Conservation (phyloP, 257 asterid genomes). For the Fraxinus americana region DNA sequence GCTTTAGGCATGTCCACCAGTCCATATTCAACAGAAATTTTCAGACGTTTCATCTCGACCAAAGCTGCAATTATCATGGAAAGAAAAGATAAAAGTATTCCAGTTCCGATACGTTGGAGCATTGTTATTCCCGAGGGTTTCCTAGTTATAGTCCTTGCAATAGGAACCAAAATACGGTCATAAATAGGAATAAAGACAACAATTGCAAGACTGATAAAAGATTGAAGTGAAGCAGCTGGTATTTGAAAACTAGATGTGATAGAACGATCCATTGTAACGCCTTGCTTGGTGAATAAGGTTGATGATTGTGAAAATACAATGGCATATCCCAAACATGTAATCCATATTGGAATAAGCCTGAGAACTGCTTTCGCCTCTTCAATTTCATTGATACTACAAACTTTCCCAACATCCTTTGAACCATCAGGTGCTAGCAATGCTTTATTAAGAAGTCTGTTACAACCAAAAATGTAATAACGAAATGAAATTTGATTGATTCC, state of each 20-base stretch:
- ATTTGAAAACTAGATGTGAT: constrained; percentile 9
- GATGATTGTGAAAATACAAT: constrained; percentile 28
- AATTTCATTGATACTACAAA: background rate
- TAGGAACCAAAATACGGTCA: background rate
- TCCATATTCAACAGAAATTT: background rate
- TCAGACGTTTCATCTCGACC: background rate
- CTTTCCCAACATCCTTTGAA: constrained; percentile 1
- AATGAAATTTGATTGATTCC: background rate
- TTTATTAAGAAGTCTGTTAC: constrained; percentile 28
- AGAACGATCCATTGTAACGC: constrained; percentile 26
- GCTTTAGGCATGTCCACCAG: background rate
- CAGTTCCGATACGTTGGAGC: background rate
- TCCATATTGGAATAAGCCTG: constrained; percentile 33
- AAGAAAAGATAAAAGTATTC: background rate
- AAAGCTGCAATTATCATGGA: constrained; percentile 7
- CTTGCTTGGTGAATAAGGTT: constrained; percentile 32
- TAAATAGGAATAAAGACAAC: background rate
- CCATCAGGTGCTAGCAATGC: constrained; percentile 23
- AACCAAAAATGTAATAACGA: background rate
- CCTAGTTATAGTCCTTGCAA: background rate
- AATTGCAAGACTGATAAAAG: background rate
- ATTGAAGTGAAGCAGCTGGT: constrained; percentile 32
- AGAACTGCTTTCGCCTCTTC: constrained; percentile 23
- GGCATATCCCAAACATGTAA: constrained; percentile 27
- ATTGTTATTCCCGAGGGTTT: background rate